Percentiles rank a stretch among this genome's conserved stretches.
phyloP scores from a whole-genome alignment of 164 flowering plant genomes.

The Liquidambar formosana region DNA sequence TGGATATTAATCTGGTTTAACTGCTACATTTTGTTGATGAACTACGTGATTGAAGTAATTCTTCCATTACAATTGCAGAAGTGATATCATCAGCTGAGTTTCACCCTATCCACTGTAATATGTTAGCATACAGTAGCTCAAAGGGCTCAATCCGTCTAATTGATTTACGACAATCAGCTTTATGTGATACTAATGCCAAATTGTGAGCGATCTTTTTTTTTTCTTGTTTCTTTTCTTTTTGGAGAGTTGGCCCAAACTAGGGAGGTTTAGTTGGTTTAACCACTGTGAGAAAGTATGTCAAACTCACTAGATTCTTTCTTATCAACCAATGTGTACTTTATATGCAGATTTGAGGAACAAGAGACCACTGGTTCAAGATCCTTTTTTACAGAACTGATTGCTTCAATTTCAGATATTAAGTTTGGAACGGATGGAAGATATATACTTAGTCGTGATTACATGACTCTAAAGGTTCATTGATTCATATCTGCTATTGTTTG shows the following conservation, averaged over 20 bases:
- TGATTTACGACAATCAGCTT: conserved; percentile 95
- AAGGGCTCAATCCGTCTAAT: conserved; percentile 94
- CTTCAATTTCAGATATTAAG: conserved; percentile 92
- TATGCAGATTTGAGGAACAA: conserved; percentile 83
- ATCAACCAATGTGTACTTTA: background rate
- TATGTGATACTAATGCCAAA: conserved; percentile 91
- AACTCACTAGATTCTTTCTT: no score
- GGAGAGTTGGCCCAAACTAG: background rate
- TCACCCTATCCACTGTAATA: conserved; percentile 92
- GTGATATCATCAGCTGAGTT: conserved; percentile 97
- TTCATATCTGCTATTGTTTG: background rate
- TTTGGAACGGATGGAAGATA: conserved; percentile 87
- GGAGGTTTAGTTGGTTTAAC: no score
- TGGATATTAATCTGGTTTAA: no score
- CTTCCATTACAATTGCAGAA: conserved; percentile 54
- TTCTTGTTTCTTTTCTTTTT: background rate
- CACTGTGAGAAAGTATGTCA: no score
- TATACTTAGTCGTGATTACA: conserved; percentile 91
- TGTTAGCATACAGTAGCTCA: conserved; percentile 93
- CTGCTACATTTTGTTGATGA: no score
- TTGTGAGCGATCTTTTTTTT: conserved; percentile 53
- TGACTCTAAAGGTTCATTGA: conserved; percentile 83
- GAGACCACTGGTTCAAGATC: conserved; percentile 94
- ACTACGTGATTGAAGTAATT: no score
- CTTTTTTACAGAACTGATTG: conserved; percentile 92